Conservation (phyloP, 1,139 yeast genomes). For the Taphrina sp. region DNA sequence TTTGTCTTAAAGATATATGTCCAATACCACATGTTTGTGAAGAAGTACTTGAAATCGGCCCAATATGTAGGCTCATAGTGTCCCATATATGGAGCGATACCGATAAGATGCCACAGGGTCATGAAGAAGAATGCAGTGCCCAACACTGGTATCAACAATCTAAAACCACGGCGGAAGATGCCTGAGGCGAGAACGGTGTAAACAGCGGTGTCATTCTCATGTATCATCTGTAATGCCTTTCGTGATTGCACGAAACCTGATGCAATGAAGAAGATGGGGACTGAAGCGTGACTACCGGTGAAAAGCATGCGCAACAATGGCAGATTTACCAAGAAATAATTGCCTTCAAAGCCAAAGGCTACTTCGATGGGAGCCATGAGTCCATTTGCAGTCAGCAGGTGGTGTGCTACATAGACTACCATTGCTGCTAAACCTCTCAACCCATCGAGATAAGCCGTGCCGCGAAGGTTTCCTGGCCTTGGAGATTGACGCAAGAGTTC, state of each 20-base stretch:
- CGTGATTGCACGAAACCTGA: conserved; percentile 22
- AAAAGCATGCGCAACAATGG: conserved; percentile 5
- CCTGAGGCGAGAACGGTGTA: neutral
- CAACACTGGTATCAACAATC: neutral
- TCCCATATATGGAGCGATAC: neutral
- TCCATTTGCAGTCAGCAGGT: neutral
- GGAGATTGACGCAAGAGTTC: neutral
- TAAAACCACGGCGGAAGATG: neutral
- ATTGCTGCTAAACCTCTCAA: neutral
- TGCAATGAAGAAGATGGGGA: conserved; percentile 20
- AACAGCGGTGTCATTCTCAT: neutral
- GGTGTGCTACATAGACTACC: neutral
- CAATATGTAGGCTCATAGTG: neutral
- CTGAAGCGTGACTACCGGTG: conserved; percentile 19
- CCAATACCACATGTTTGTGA: neutral
- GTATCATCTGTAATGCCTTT: neutral
- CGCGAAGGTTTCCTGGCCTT: neutral
- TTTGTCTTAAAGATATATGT: neutral
- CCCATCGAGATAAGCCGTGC: neutral
- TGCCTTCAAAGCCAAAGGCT: neutral
- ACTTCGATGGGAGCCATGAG: conserved; percentile 1
- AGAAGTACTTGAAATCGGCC: neutral
- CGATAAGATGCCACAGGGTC: neutral
- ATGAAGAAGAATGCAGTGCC: conserved; percentile 1
- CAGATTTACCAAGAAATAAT: neutral